These are phyloP conservation scores for Zygosaccharomyces bisporus DNA, from an alignment of 805 yeast species.

Conservation along the genomic window DNA sequence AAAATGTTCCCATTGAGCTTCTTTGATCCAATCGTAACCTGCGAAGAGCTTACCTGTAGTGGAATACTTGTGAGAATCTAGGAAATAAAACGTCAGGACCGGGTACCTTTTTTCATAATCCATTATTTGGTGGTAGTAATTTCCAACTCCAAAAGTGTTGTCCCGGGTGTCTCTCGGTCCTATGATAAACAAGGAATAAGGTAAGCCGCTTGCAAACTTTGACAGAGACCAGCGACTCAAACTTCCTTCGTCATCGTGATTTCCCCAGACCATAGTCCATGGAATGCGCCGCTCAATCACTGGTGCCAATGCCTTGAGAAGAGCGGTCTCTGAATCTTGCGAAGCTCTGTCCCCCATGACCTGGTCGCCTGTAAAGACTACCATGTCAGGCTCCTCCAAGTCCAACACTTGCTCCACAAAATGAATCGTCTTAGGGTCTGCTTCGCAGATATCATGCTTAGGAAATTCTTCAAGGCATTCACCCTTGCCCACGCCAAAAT, in stretches of 20 bases:
- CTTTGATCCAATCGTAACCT: slow-evolving; percentile 85
- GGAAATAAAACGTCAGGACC: slow-evolving; percentile 60
- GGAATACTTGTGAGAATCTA: slow-evolving; percentile 82
- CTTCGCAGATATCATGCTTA: slow-evolving; percentile 55
- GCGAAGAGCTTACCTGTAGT: slow-evolving; percentile 59
- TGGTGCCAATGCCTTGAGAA: slow-evolving; percentile 73
- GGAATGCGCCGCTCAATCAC: slow-evolving; percentile 68
- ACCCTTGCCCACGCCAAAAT: slow-evolving; percentile 82
- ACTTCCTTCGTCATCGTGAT: slow-evolving; percentile 90
- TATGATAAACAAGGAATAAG: slow-evolving; percentile 57
- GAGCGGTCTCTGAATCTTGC: slow-evolving; percentile 77
- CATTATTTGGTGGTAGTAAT: slow-evolving; percentile 57
- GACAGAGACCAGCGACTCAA: slow-evolving; percentile 58
- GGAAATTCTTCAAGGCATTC: slow-evolving; percentile 73
- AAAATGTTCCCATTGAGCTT: slow-evolving; percentile 60
- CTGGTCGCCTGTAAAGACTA: slow-evolving; percentile 89
- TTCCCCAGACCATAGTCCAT: slow-evolving; percentile 82
- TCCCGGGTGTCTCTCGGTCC: slow-evolving; percentile 54
- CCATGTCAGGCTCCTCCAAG: slow-evolving; percentile 76
- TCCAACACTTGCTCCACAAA: slow-evolving; percentile 66
- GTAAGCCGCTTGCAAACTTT: slow-evolving; percentile 52
- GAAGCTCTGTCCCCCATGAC: slow-evolving; percentile 68
- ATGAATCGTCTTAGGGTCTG: slow-evolving; percentile 66
- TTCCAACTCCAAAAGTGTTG: slow-evolving; percentile 74
- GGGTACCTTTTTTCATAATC: slow-evolving; percentile 40